Evolutionary conservation across 768 basidiomycete genomes (phyloP).

Genomic region (Tephrocybe sp.): DNA sequence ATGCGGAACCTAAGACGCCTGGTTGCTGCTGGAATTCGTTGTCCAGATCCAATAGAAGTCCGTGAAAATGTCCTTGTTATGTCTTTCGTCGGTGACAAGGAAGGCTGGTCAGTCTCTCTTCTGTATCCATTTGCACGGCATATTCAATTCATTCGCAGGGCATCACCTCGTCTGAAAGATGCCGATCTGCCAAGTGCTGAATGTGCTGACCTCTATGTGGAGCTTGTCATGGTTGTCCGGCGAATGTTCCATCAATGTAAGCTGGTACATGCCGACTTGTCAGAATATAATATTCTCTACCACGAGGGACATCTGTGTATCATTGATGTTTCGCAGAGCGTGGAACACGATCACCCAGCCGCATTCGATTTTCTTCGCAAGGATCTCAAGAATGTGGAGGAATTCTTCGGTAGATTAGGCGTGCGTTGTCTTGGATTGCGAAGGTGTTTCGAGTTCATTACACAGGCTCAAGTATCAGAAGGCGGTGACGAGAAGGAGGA

Average conservation of each 20-base stretch:
- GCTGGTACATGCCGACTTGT: conserved; percentile 96
- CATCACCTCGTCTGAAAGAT: conserved; percentile 93
- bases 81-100: conserved; percentile 82
- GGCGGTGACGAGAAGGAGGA: conserved; percentile 21
- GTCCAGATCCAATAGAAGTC: conserved; percentile 90
- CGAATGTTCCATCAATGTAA: conserved; percentile 88
- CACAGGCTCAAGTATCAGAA: conserved; percentile 46
- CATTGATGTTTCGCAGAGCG: conserved; percentile 98
- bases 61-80: conserved; percentile 97
- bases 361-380: conserved; percentile 95
- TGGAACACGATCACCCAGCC: conserved; percentile 96
- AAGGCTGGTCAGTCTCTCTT: conserved; percentile 67
- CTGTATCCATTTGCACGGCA: background rate
- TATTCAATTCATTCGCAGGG: conserved; percentile 48
- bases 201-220: conserved; percentile 66
- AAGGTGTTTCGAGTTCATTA: conserved; percentile 88
- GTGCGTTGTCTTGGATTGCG: conserved; percentile 77
- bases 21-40: conserved; percentile 76
- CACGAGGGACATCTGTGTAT: conserved; percentile 82
- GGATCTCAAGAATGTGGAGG: conserved; percentile 91
- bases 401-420: conserved; percentile 81
- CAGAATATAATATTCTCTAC: conserved; percentile 96
- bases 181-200: conserved; percentile 53
- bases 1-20: conserved; percentile 93
- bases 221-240: conserved; percentile 78